Evolutionary conservation across 2,329 filamentous ascomycete species (phyloP), one percentile per base, ranked within the genome.

Genomic region (Diplodia scrobiculata): DNA sequence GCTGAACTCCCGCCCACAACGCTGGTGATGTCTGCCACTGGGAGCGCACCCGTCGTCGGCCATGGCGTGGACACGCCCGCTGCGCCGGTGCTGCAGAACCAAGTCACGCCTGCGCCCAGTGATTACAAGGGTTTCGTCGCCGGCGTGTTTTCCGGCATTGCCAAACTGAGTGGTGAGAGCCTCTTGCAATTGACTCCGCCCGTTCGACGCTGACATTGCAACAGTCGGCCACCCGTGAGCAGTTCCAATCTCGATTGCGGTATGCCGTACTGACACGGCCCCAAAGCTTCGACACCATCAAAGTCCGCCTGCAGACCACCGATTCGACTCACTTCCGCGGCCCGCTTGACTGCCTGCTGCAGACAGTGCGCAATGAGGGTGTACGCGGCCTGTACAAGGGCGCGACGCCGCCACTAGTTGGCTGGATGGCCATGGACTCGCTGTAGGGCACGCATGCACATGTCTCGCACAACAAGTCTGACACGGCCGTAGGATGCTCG

Each of bases 401-500:
- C 72, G 92, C 92, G 11, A 91, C 91, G 32, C 94, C 94, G 66
- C 95, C 95, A 63, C 83, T 98, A 58, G 87, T 97, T 62, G 95
- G 95, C 72, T 98, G 95, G 95, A 97, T 98, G 90, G 91, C 96
- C 74, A 98, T 98, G 94, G 95, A 99, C 81, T 87, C 84, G 65
- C 77, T 89, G 81, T 84, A 77, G 70, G 79, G 69, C 27, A 36
- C 32, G 3, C 41, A 34, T 45, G 25, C 6, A 38, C 50, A 64
- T 50, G 4, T 47, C 1, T 36, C n/a, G 50, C 38, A 19, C 19
- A 1, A 7, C 21, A 53, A 41, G 36, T 55, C 68, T 68, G 25
- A 71, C 50, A 32, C 34, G 32, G 48, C 19, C 48, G 66, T 70
- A 78, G 76, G 67, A 97, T 98, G 93, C 85, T 98, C 38, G 95